Base-by-base conservation (phyloP, 768 basidiomycete species). In the Trametes coccinea region DNA sequence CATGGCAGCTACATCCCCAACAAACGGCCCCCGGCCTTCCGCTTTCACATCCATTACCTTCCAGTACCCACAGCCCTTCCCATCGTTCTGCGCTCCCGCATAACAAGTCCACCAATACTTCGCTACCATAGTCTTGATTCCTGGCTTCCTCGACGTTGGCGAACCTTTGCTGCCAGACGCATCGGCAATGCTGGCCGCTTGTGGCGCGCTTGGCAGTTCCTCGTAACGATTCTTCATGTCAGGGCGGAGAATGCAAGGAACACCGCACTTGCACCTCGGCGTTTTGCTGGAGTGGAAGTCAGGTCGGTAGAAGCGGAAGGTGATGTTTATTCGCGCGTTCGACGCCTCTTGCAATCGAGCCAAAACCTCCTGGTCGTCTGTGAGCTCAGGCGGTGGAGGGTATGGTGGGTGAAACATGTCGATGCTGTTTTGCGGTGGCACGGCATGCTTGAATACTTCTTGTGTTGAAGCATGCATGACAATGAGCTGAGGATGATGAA, bases 391-490 rank as follows among this genome's bases (percentile, higher is more conserved):
- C 46, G 56, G 67, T 30, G 56, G 73, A 29, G 67, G 71, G 59
- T 45, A 69, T 1, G 80, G 69, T 4, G 92, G 90, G 34, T 81
- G 82, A 70, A 84, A 92, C n/a, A 88, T 66, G 68, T 93, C 92
- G 43, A 93, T 80, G 2, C 82, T 76, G 10, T 78, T 71, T 62
- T 91, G 89, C 0, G 91, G 87, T 17, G 89, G 91, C 16, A 93
- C 81, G 4, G 85, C 81, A 65, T 93, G 90, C 67, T 93, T 93
- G 75, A 89, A 93, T 43, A 77, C 78, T 69, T 93, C 92, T 77
- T 93, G 92, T 60, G 87, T 88, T 14, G 86, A 84, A 1, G 91
- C 89, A 66, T 93, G 92, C 92, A 93, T 93, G 59, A 93, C 91
- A n/a, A 81, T 81, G 39, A 93, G 77, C 90, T 93, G 46, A 22